Base-by-base conservation (phyloP, 371 early-diverging fungal genomes). In the Circinella umbellata region DNA sequence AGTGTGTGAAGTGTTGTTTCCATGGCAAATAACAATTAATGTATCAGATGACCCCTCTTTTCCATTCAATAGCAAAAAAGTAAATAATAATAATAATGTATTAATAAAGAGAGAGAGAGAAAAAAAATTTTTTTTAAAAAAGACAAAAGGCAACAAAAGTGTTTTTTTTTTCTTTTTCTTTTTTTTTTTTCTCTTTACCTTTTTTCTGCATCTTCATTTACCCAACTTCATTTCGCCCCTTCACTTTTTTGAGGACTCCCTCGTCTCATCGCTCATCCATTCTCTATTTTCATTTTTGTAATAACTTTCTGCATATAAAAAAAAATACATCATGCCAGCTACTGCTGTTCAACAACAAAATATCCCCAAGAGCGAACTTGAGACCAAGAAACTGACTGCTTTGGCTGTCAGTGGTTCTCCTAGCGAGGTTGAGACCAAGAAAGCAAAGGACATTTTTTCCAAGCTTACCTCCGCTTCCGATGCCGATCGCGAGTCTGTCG, bases 401-500 rank as follows among this genome's bases (percentile, higher is more conserved):
- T 5, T 27, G 20, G 57, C 57, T 4, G 63, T 63, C 14, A 20
- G 63, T 47, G 63, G 63, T 15, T 47, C 63, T 65, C 67, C 73
- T 69, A 63, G 70, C 54, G 79, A 76, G 68, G 77, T 72, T 67
- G 79, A 81, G 74, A 70, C 75, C 71, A 78, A 73, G 72, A 79
- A 76, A 70, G 81, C 74, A 48, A 76, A 78, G 69, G 81, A 81
- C 62, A 69, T 78, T 54, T 64, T 76, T 57, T 69, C 70, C 68
- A 73, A 82, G 74, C 83, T 87, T 64, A 80, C 84, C 62, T 82
- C 84, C 63, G 85, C 88, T 57, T 79, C 86, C 63, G 86, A 85
- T 67, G 82, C 80, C 69, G 86, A 86, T 70, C 86, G 86, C 67
- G 84, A 82, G 63, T 71, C 76, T 71, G 76, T 78, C 71, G 86